Conservation (phyloP, 768 basidiomycete genomes). For the Boletus edulis region DNA sequence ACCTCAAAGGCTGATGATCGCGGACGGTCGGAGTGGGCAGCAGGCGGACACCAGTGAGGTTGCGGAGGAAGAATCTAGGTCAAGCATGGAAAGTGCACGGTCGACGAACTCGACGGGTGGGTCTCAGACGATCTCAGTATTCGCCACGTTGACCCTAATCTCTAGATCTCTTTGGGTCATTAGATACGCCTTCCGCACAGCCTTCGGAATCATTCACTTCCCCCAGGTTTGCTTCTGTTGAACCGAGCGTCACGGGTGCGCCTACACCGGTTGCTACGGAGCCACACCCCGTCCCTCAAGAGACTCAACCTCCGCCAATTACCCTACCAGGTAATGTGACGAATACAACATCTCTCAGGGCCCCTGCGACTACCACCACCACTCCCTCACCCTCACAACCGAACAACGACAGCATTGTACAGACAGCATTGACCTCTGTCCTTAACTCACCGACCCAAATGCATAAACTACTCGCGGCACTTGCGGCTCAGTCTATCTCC, state of each 20-base stretch:
- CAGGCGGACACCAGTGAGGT: slow-evolving; percentile 37
- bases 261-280: slow-evolving; percentile 15
- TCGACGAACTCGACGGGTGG: slow-evolving; percentile 14
- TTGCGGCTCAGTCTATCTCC: slow-evolving; percentile 30
- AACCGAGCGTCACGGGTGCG: slow-evolving; percentile 17
- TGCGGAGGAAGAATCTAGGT: slow-evolving; percentile 40
- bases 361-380: slow-evolving; percentile 11
- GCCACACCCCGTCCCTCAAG: slow-evolving; percentile 9
- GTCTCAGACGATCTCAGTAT: background rate
- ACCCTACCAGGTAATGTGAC: slow-evolving; percentile 10
- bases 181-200: slow-evolving; percentile 45
- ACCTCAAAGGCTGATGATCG: slow-evolving; percentile 66
- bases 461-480: slow-evolving; percentile 52
- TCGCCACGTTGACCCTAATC: background rate
- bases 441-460: slow-evolving; percentile 51
- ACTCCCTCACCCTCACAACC: slow-evolving; percentile 10
- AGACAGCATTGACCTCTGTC: slow-evolving; percentile 51
- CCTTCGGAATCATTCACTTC: slow-evolving; percentile 31
- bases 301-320: slow-evolving; percentile 15
- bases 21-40: slow-evolving; percentile 40
- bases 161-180: slow-evolving; percentile 41
- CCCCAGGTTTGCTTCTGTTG: slow-evolving; percentile 29
- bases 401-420: slow-evolving; percentile 46
- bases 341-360: slow-evolving; percentile 6
- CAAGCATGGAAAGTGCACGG: slow-evolving; percentile 27